Conservation (phyloP, 345 rosid species). For the Odontarrhena argentea region DNA sequence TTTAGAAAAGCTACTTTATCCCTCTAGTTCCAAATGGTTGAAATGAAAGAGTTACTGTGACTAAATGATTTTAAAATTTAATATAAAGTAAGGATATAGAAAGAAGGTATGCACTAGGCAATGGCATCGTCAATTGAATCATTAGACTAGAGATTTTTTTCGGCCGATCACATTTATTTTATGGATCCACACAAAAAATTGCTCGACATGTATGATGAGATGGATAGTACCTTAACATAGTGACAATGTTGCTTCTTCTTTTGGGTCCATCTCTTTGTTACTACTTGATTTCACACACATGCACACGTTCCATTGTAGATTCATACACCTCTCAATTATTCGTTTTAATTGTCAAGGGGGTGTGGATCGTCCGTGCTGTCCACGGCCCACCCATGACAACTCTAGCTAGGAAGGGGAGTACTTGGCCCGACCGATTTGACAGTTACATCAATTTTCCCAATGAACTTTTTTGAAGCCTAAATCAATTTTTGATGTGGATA, state of each 20-base stretch:
- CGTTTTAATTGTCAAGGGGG: slow-evolving; percentile 8
- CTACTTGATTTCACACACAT: slow-evolving; percentile 27
- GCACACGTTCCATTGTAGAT: slow-evolving; percentile 21
- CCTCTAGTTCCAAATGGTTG: too few species aligned
- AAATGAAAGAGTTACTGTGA: too few species aligned
- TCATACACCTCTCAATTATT: slow-evolving; percentile 20
- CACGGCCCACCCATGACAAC: slow-evolving; percentile 28
- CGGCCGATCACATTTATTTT: not conserved
- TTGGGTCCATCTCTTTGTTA: slow-evolving; percentile 32
- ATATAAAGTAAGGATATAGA: too few species aligned
- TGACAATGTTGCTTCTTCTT: slow-evolving; percentile 14
- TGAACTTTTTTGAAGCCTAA: not conserved
- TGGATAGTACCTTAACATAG: slow-evolving; percentile 15
- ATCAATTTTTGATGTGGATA: slow-evolving; percentile 10
- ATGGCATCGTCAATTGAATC: not conserved
- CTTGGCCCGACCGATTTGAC: slow-evolving; percentile 14
- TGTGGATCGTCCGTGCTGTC: slow-evolving; percentile 31
- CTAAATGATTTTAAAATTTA: too few species aligned
- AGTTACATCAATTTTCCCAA: slow-evolving; percentile 18
- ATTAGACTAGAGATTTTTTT: not conserved
- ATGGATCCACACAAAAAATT: slow-evolving; percentile 1
- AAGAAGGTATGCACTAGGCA: not conserved
- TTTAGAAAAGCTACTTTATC: too few species aligned
- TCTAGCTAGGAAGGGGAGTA: slow-evolving; percentile 6
- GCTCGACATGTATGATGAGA: not conserved